Conservation (phyloP, 257 asterid species). For the Salvia rosmarinus region DNA sequence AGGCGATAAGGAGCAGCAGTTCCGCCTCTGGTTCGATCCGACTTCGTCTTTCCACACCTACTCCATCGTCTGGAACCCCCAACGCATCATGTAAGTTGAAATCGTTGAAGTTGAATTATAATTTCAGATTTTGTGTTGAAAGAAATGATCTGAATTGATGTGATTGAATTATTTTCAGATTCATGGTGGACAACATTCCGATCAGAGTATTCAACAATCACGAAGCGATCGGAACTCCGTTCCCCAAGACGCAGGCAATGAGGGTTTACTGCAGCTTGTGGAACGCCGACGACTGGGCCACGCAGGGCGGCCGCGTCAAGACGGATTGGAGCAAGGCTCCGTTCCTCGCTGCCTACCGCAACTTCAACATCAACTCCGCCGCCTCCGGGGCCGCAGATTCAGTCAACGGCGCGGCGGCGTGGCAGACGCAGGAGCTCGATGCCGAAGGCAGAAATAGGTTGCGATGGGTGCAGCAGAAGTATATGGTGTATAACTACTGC, state of each 20-base stretch:
- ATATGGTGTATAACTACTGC: slow-evolving; percentile 31
- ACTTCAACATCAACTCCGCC: slow-evolving; percentile 22
- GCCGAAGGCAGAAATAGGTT: slow-evolving; percentile 19
- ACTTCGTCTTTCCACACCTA: slow-evolving; percentile 31
- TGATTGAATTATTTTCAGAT: slow-evolving; percentile 8
- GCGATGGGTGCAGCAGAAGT: slow-evolving; percentile 28
- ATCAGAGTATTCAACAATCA: slow-evolving; percentile 28
- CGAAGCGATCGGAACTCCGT: slow-evolving; percentile 32
- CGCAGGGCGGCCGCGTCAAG: slow-evolving; percentile 18
- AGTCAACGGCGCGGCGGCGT: not conserved
- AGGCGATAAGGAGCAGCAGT: slow-evolving; percentile 33
- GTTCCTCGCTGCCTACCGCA: slow-evolving; percentile 25
- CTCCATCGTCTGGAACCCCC: slow-evolving; percentile 33
- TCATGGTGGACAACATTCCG: slow-evolving; percentile 33
- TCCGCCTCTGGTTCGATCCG: slow-evolving; percentile 33
- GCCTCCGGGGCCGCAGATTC: not conserved
- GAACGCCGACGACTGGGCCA: slow-evolving; percentile 27
- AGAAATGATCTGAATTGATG: too few species aligned
- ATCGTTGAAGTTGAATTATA: too few species aligned
- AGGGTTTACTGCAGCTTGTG: slow-evolving; percentile 30
- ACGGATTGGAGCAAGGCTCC: slow-evolving; percentile 31
- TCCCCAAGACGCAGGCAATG: slow-evolving; percentile 26
- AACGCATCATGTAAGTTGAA: slow-evolving; percentile 23
- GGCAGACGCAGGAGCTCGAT: slow-evolving; percentile 29
- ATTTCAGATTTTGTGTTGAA: too few species aligned